These are phyloP conservation scores for Scleromitrula shiraiana DNA, from an alignment of 2,329 filamentous ascomycete genomes.

Conservation along the genomic window DNA sequence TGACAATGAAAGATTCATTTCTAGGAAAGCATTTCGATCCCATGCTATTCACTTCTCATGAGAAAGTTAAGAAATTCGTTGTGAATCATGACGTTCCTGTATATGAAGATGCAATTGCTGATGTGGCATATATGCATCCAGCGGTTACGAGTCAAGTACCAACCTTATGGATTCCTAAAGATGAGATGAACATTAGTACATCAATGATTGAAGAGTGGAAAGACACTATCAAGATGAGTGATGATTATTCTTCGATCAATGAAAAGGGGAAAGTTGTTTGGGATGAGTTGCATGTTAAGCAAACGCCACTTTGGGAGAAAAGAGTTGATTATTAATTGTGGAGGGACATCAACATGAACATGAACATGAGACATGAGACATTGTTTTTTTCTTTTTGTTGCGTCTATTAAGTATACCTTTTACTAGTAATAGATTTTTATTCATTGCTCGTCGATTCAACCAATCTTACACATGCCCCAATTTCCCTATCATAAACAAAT, in stretches of 20 bases:
- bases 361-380: too few species aligned
- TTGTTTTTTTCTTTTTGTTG: background rate
- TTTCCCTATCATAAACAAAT: constrained; percentile 52
- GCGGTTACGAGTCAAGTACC: constrained; percentile 53
- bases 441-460: constrained; percentile 27
- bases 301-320: constrained; percentile 24
- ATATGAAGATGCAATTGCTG: constrained; percentile 54
- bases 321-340: constrained; percentile 21
- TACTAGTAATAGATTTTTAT: too few species aligned
- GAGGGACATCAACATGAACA: too few species aligned
- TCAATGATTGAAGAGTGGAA: constrained; percentile 68
- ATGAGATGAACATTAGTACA: constrained; percentile 63
- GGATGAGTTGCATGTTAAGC: constrained; percentile 35
- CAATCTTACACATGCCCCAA: constrained; percentile 45
- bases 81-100: constrained; percentile 43
- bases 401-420: too few species aligned
- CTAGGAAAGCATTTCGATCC: constrained; percentile 64
- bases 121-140: constrained; percentile 66
- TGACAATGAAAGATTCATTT: constrained; percentile 42
- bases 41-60: constrained; percentile 64
- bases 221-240: constrained; percentile 68
- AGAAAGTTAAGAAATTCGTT: constrained; percentile 37
- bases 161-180: constrained; percentile 73
- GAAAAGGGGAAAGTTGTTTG: constrained; percentile 59
- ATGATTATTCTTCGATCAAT: constrained; percentile 63